phyloP scores from a whole-genome alignment of 371 early-diverging fungal genomes.

The Haplosporangium sp. region DNA sequence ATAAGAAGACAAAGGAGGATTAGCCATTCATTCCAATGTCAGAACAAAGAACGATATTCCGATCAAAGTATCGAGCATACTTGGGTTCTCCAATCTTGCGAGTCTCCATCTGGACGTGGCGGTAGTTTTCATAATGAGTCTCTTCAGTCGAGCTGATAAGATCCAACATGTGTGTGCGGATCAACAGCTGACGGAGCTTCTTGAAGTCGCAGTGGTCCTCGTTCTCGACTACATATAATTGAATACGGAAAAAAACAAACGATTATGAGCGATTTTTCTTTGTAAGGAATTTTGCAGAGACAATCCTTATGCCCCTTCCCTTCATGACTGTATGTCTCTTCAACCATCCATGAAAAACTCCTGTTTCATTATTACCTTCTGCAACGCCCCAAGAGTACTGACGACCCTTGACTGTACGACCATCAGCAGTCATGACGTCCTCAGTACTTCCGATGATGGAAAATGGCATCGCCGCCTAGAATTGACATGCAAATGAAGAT shows the following conservation, averaged over 20 bases:
- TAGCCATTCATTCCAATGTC: too few species aligned
- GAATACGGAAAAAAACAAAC: too few species aligned
- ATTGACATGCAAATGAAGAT: too few species aligned
- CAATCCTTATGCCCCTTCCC: too few species aligned
- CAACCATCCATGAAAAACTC: too few species aligned
- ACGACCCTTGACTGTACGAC: conserved; percentile 87
- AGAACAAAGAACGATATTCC: too few species aligned
- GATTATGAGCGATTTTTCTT: too few species aligned
- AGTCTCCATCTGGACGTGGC: conserved; percentile 85
- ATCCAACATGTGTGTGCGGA: conserved; percentile 96
- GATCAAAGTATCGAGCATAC: too few species aligned
- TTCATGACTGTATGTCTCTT: too few species aligned
- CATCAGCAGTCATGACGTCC: conserved; percentile 83
- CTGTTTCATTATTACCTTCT: conserved; percentile 70
- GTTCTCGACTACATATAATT: conserved; percentile 81
- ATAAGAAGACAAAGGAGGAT: not conserved
- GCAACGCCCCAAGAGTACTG: conserved; percentile 96
- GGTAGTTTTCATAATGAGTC: conserved; percentile 92
- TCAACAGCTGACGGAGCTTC: conserved; percentile 92
- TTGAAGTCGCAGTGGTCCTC: conserved; percentile 93
- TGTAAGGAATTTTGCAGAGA: too few species aligned
- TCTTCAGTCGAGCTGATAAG: conserved; percentile 92
- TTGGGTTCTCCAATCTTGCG: conserved; percentile 85
- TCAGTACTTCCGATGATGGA: conserved; percentile 95
- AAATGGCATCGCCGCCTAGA: conserved; percentile 90